Base-by-base conservation (phyloP, 2,329 filamentous ascomycete species). In the Fusarium metavorans region DNA sequence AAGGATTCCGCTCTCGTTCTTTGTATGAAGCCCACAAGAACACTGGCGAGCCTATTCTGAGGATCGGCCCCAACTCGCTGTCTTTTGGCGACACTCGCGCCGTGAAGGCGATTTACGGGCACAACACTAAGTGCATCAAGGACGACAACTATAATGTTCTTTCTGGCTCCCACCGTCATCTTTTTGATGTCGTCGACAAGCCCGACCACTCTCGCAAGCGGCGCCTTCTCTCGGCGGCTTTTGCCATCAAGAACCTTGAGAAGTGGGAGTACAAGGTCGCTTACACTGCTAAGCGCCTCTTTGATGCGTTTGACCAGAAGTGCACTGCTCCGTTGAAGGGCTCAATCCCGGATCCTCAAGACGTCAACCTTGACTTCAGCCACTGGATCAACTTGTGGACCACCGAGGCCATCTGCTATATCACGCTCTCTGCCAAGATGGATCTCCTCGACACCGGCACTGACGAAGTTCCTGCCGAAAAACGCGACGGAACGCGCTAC, bases 351-450 rank as follows among this genome's bases (percentile, higher is more conserved):
- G 54, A 57, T 5, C 54, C 34, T n/a, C 54, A 57, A 37, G 54
- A 57, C 8, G 54, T 57, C 54, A 57, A 57, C 10, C 54, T 57
- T 1, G 54, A 57, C 6, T 57, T 57, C 9, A 57, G 34, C 23
- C 54, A 57, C 9, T 57, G 54, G 54, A 39, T 57, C 54, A 57
- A 57, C 34, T 18, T 57, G 14, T 57, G 54, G 54, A 57, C 54
- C 0, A 57, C 34, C 1, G 54, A 57, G 3, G 54, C 54, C 6
- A 57, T 57, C 20, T 37, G 34, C 9, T 57, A 57, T 2, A 57
- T 57, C 34, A 57, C 54, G 0, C 5, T 57, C 0, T 57, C 54
- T 39, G n/a, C 54, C 14, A 57, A 39, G 20, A 57, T 57, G 54
- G 54, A 57, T 57, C 54, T 57, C 1, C 54, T 57, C 34, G 54